phyloP scores from a whole-genome alignment of 345 rosid species.

The Arabis hirsuta region DNA sequence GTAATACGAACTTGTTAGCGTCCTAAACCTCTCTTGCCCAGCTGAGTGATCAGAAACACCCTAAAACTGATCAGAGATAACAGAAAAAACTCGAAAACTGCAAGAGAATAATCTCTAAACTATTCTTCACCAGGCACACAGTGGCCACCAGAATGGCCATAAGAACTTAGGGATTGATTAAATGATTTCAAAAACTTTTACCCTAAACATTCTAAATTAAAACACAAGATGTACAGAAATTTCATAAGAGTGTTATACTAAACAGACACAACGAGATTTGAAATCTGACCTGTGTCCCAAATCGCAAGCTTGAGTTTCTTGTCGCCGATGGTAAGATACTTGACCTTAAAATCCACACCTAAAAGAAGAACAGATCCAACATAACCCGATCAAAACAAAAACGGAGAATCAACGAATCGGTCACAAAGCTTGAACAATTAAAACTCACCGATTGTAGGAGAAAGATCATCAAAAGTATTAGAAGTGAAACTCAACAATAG shows the following conservation, averaged over 20 bases:
- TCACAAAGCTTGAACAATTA: neutral
- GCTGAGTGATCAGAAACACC: conserved; percentile 56
- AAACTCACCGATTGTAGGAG: conserved; percentile 70
- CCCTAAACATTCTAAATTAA: neutral
- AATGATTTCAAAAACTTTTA: neutral
- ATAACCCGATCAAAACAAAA: conserved; percentile 1
- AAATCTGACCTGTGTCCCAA: conserved; percentile 85
- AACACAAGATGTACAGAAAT: conserved; percentile 6
- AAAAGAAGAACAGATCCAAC: conserved; percentile 6
- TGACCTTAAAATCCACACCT: conserved; percentile 98
- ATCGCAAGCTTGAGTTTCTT: conserved; percentile 93
- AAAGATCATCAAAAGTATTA: conserved; percentile 69
- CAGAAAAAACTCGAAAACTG: neutral
- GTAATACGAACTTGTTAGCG: conserved; percentile 90
- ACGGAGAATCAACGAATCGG: neutral
- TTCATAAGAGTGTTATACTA: too few relatives aligned
- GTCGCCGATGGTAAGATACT: conserved; percentile 73
- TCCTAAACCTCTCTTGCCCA: conserved; percentile 97
- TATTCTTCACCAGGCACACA: neutral
- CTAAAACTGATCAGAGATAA: neutral
- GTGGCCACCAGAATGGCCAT: too few relatives aligned
- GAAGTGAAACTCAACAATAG: conserved; percentile 80
- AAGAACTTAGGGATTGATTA: too few relatives aligned
- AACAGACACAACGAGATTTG: neutral
- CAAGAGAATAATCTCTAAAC: conserved; percentile 20